phyloP scores from a whole-genome alignment of 2,329 filamentous ascomycete genomes.

The Colletotrichum musicola region DNA sequence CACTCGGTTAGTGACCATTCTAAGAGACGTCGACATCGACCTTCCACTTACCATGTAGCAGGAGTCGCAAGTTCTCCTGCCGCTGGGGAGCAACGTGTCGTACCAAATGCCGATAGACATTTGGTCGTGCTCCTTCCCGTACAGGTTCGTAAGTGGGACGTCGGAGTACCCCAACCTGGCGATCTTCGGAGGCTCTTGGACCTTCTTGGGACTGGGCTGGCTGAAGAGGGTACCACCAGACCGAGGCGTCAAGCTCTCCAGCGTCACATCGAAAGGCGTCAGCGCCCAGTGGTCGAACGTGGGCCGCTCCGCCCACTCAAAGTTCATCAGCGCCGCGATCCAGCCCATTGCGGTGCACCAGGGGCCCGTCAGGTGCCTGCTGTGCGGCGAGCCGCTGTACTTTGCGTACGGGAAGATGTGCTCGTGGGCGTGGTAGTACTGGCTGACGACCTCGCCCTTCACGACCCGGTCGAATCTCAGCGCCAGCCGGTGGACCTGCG shows the following conservation, averaged over 20 bases:
- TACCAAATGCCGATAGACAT: slow-evolving; percentile 6
- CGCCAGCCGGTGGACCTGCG: slow-evolving; percentile 3
- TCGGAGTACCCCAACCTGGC: background rate
- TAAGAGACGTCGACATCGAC: background rate
- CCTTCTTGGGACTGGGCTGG: background rate
- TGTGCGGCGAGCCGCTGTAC: background rate
- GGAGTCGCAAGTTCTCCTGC: slow-evolving; percentile 5
- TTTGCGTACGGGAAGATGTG: slow-evolving; percentile 2
- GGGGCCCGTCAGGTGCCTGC: background rate
- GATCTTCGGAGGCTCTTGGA: slow-evolving; percentile 2
- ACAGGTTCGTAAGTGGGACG: background rate
- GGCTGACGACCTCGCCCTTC: background rate
- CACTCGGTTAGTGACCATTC: background rate
- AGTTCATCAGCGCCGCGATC: slow-evolving; percentile 7
- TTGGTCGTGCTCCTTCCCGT: background rate
- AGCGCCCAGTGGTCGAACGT: slow-evolving; percentile 5
- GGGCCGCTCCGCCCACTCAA: background rate
- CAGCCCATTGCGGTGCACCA: slow-evolving; percentile 9
- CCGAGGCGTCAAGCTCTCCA: background rate
- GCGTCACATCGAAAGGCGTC: background rate
- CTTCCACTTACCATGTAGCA: slow-evolving; percentile 4
- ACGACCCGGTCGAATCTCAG: slow-evolving; percentile 2
- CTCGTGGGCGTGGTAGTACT: slow-evolving; percentile 13
- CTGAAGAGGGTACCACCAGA: background rate
- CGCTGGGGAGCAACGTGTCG: background rate